Conservation (phyloP, 257 asterid species). For the Capsicum pubescens region DNA sequence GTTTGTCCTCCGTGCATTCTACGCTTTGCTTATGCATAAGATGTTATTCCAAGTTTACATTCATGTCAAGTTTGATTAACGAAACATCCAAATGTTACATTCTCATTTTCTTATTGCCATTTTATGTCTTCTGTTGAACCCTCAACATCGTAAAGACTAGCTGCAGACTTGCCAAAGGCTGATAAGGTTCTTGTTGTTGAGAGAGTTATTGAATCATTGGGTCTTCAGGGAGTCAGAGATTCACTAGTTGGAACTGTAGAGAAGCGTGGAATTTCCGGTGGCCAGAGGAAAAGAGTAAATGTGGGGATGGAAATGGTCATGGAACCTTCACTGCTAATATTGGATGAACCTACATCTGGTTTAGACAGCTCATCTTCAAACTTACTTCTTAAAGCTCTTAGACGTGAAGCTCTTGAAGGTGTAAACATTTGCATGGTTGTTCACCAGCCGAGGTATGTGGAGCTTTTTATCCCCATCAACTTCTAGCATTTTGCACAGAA, state of each 20-base stretch:
- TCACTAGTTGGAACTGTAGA: constrained; percentile 94
- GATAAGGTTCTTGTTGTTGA: constrained; percentile 94
- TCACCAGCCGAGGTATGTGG: constrained; percentile 90
- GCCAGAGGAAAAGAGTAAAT: constrained; percentile 94
- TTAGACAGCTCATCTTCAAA: constrained; percentile 93
- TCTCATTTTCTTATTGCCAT: constrained; percentile 39
- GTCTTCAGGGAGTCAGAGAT: constrained; percentile 87
- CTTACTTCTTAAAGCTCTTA: constrained; percentile 89
- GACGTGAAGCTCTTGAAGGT: constrained; percentile 97
- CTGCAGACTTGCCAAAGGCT: constrained; percentile 78
- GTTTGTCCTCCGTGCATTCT: neutral
- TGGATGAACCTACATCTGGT: constrained; percentile 98
- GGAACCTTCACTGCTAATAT: constrained; percentile 92
- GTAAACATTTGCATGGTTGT: constrained; percentile 95
- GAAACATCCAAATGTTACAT: neutral
- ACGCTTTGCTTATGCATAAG: neutral
- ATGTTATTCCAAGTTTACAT: constrained; percentile 14
- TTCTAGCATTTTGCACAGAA: constrained; percentile 24
- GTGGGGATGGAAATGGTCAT: constrained; percentile 96
- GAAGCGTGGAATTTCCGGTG: constrained; percentile 94
- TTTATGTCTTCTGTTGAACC: constrained; percentile 38
- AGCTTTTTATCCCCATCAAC: constrained; percentile 21
- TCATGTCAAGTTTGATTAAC: neutral
- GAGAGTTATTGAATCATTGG: constrained; percentile 94
- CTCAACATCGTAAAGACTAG: constrained; percentile 61